Evolutionary conservation across 331 rosid species (phyloP).

Genomic region (Dryas integrifolia): DNA sequence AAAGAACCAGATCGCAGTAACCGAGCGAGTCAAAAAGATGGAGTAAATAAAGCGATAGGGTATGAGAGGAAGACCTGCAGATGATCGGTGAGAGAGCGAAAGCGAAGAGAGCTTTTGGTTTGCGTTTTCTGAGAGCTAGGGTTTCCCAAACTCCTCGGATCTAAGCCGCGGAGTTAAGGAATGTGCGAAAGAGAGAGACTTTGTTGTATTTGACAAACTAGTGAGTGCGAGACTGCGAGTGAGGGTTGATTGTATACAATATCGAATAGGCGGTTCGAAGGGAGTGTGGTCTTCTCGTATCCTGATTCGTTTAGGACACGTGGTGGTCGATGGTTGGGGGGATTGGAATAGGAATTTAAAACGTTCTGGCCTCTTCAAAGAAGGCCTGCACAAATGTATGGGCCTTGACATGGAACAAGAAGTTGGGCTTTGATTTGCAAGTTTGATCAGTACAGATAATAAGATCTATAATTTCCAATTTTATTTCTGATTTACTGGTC

Average conservation of each 20-base stretch:
- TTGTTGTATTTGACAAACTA: neutral
- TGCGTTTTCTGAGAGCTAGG: constrained; percentile 25
- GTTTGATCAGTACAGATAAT: too few species aligned
- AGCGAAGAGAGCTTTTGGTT: neutral
- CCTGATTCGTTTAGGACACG: constrained; percentile 34
- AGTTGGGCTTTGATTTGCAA: too few species aligned
- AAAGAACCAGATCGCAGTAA: neutral
- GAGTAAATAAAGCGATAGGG: neutral
- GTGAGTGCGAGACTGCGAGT: neutral
- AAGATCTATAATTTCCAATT: too few species aligned
- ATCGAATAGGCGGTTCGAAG: neutral
- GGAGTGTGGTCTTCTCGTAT: constrained; percentile 6
- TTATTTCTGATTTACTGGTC: too few species aligned
- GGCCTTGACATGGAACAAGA: too few species aligned
- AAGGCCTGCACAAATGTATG: neutral
- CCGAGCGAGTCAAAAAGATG: neutral
- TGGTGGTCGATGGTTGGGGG: neutral
- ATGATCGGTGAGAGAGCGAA: neutral
- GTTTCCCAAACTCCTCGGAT: constrained; percentile 85
- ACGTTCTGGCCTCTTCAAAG: neutral
- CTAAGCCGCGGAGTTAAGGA: constrained; percentile 69
- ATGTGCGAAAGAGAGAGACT: constrained; percentile 4
- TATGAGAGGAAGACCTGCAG: neutral
- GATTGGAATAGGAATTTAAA: neutral
- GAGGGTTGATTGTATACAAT: neutral